Percentiles rank a stretch among this genome's conserved stretches.
These are phyloP conservation scores for Lasiosphaeris hirsuta DNA, from an alignment of 495 filamentous ascomycete genomes.

Conservation along the genomic window DNA sequence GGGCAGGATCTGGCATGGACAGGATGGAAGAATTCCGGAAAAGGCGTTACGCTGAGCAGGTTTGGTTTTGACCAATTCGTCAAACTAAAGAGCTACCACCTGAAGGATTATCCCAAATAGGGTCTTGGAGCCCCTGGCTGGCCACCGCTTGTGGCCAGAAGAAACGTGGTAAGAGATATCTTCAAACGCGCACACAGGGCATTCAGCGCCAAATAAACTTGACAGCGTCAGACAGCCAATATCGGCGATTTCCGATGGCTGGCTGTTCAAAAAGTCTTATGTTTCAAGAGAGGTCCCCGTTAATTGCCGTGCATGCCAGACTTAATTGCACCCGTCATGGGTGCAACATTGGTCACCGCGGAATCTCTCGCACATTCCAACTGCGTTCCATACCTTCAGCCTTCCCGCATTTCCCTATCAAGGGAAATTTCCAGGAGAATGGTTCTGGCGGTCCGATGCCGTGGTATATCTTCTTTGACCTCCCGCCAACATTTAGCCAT, in stretches of 20 bases:
- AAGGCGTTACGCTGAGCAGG: constrained; percentile 81
- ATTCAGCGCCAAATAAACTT: constrained; percentile 9
- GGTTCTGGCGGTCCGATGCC: constrained; percentile 16
- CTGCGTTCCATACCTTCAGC: not conserved
- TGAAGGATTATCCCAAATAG: constrained; percentile 81
- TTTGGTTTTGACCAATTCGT: constrained; percentile 94
- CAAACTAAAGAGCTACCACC: constrained; percentile 92
- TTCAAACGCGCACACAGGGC: constrained; percentile 8
- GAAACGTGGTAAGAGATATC: constrained; percentile 20
- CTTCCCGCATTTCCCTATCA: constrained; percentile 1
- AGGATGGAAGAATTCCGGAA: constrained; percentile 95
- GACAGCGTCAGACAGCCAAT: constrained; percentile 1
- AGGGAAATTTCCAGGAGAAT: constrained; percentile 19
- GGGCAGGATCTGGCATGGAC: constrained; percentile 91
- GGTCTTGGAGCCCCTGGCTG: constrained; percentile 20
- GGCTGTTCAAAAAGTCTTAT: constrained; percentile 6
- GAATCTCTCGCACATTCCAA: constrained; percentile 22
- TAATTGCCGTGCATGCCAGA: constrained; percentile 21
- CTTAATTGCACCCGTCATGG: constrained; percentile 13
- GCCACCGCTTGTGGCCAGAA: constrained; percentile 17
- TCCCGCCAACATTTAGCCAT: not conserved
- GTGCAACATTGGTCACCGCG: constrained; percentile 8
- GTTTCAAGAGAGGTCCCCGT: constrained; percentile 6
- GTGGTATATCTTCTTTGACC: constrained; percentile 20
- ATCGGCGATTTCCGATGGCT: not conserved